Evolutionary conservation across 169 alveolate species (phyloP).

Genomic region (Besnoitia besnoiti): DNA sequence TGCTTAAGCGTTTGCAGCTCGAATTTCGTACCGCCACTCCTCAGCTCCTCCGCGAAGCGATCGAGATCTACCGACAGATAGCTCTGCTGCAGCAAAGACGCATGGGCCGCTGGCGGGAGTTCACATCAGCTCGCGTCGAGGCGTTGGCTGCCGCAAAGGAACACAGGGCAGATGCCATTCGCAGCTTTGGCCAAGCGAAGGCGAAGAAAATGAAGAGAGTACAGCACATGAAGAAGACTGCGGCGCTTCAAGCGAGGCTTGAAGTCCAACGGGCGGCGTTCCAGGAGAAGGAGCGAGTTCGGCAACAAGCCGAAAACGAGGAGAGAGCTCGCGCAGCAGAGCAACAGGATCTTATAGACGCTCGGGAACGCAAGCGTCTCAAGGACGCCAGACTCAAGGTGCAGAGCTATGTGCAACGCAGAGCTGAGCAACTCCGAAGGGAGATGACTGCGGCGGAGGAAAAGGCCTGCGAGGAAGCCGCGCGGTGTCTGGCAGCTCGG

Average conservation of each 20-base stretch:
- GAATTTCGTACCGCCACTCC: background rate
- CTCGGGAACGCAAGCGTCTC: background rate
- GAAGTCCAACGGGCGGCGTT: background rate
- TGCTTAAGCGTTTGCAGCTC: constrained; percentile 15
- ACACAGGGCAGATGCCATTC: background rate
- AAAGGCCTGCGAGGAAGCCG: background rate
- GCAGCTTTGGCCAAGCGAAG: background rate
- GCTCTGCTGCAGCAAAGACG: constrained; percentile 22
- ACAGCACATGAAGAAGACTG: background rate
- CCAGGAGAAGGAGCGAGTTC: background rate
- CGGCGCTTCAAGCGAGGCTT: background rate
- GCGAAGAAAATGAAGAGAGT: background rate
- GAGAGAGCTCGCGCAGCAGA: background rate
- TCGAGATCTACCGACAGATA: background rate
- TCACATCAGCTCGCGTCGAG: background rate
- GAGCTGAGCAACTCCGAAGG: background rate
- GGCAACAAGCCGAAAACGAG: background rate
- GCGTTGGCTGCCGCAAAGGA: background rate
- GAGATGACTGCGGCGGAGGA: constrained; percentile 6
- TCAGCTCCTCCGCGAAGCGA: background rate
- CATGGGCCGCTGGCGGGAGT: background rate
- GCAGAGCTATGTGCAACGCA: background rate
- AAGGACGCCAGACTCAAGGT: background rate
- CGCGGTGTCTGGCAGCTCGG: background rate
- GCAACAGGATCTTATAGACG: background rate